Evolutionary conservation across 768 basidiomycete species (phyloP), one percentile per base, ranked within the genome.

Genomic region (Clathrus columnatus): DNA sequence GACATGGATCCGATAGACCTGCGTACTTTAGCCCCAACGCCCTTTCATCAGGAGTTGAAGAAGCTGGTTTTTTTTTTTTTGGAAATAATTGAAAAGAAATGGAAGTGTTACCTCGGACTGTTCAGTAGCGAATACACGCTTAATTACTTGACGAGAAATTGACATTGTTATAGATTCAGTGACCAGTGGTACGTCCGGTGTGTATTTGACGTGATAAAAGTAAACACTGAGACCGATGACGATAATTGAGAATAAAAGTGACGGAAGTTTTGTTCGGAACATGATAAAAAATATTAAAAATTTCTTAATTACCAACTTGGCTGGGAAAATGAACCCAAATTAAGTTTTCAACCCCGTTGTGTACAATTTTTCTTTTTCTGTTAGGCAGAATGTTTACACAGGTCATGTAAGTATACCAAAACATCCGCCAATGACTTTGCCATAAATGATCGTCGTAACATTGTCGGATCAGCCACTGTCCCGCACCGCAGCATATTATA

Each of bases 1-100:
- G 67, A 73, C 68, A 73, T 71, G 3, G 83, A 78, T 6, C 95
- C 95, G 59, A 97, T 96, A 42, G 85, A 88, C 48, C 95, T 76
- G 56, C 92, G 78, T 20, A 97, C 95, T 50, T 76, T 73, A 17
- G 87, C 93, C 5, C 91, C 91, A 2, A 71, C 85, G 7, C 93
- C 91, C 85, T 87, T 56, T 5, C 28, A 16, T 28, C 28, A 46
- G 36, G 58, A 36, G 21, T 14, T 56, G 48, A 24, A 6, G 42
- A 20, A 7, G 20, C 36, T 30, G 27, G 42, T 30, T 24, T 23
- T 42, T 53, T 28, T 21, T 10, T 51, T 36, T 56, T 45, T 11
- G 44, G 21, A 27, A 52, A 11, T 24, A 5, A n/a, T 28, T 46
- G 42, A 47, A 45, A 30, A 17, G 45, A 42, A 7, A 20, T 20